Evolutionary conservation across 129 eudicot species (phyloP), one percentile per base, ranked within the genome.

Genomic region (Flaveria brownii): DNA sequence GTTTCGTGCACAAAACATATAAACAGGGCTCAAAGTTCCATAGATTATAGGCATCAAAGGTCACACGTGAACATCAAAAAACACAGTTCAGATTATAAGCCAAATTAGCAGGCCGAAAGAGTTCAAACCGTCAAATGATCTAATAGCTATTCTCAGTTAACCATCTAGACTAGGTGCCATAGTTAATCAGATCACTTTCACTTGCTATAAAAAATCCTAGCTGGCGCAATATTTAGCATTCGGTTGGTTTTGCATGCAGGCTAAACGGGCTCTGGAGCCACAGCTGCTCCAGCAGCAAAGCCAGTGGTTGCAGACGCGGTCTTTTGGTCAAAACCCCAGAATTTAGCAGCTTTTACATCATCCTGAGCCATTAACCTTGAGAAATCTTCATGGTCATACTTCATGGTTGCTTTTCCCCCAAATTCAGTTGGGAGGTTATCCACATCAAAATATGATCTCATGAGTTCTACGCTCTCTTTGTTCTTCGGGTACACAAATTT

Each of bases 341-440:
- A 88, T 80, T 87, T 87, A 10, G 96, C 89, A 54, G 96, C 82
- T 84, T 88, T 90, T 12, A 88, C 89, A 28, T 93, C 97, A 41
- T 93, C 98, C 65, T 87, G 82, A 4, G 84, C 92, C 98, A 90
- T 93, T 85, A 93, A 77, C 59, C 90, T 88, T 8, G 97, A 93
- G 73, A 93, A 90, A 74, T 93, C 97, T 80, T 93, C 92, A 59
- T 90, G 98, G 74, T 90, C 96, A 59, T 93, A 93, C 73, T 88
- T 77, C 85, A 93, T 71, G 51, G 95, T 88, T 11, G 88, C 84
- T 33, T 90, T 85, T 26, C 97, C 98, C 12, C 98, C 98, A 77
- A 93, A 90, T 79, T 90, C 98, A 43, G 81, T 85, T 5, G 98
- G 97, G 60, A 93, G 98, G 77, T 93, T 93, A 67, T 90, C 96